Base-by-base conservation (phyloP, 2,329 filamentous ascomycete species). In the Balansia obtecta region DNA sequence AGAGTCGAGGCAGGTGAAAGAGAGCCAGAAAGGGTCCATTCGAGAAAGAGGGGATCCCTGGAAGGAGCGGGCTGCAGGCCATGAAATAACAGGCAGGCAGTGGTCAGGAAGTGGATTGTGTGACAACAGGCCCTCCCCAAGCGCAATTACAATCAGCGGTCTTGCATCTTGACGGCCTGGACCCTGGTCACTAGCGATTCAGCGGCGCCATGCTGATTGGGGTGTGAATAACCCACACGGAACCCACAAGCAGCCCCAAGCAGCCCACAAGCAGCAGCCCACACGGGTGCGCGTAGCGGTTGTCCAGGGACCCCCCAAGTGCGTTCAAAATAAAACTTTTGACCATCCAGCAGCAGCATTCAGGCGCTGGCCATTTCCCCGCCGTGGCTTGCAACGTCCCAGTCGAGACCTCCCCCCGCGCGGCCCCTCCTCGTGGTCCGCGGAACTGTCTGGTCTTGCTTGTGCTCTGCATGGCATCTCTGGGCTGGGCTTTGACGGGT, bases 141-240 rank as follows among this genome's bases (percentile, higher is more conserved):
- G 41, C 38, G 49, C 45, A 48, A 48, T 51, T 50, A 38, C 45
- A 48, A 39, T 38, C 37, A 41, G 20, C 42, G 16, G 42, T 40
- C 32, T 30, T 46, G 37, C 49, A 45, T 50, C 49, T 46, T 22
- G 37, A 27, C 43, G 20, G 34, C 44, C 37, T 45, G 27, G 22
- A 49, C 49, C 45, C 45, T 41, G 41, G 50, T 52, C 50, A 46
- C 38, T 43, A 46, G 46, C 46, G 50, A 49, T 51, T n/a, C 37
- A 46, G 46, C 18, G 34, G 42, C 46, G 46, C 46, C 42, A 46
- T 49, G 46, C 50, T 49, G 50, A 52, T 52, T 52, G 43, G 50
- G 46, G 30, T 39, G 20, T 27, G 15, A 16, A 16, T 20, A 16
- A 30, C 32, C n/a, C n/a, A n/a, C n/a, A n/a, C n/a, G n/a, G n/a